Evolutionary conservation across 768 basidiomycete species (phyloP).

Genomic region (Phaeolepiota aurea): DNA sequence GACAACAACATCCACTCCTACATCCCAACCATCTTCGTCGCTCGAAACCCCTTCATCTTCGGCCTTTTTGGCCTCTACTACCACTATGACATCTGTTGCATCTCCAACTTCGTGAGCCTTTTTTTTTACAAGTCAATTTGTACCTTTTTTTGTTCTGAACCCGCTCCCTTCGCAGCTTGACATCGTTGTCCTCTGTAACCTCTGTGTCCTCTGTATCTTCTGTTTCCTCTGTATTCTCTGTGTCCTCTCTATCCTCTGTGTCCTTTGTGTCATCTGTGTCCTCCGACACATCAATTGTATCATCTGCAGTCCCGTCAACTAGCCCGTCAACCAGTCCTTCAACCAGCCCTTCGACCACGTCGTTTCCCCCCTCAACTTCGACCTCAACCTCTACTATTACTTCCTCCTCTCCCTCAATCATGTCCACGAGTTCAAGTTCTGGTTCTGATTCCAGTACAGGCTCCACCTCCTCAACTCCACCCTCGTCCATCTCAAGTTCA

Average conservation of each 20-base stretch:
- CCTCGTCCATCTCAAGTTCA: slow-evolving; percentile 10
- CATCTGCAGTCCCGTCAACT: slow-evolving; percentile 4
- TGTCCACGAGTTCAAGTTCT: no score
- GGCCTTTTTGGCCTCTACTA: no score
- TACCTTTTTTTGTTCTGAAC: no score
- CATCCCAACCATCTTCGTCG: no score
- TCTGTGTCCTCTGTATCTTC: slow-evolving; percentile 6
- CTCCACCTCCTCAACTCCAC: slow-evolving; percentile 11
- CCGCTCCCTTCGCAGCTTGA: slow-evolving; percentile 8
- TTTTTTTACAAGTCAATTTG: no score
- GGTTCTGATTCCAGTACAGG: no score
- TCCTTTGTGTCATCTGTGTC: slow-evolving; percentile 14
- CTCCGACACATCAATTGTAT: slow-evolving; percentile 6
- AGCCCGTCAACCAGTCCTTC: neutral
- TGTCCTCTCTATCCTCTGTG: slow-evolving; percentile 4
- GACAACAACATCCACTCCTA: slow-evolving; percentile 8
- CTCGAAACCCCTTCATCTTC: no score
- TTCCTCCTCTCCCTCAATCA: slow-evolving; percentile 11
- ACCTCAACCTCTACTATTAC: slow-evolving; percentile 9
- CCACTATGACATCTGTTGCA: no score
- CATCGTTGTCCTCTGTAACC: slow-evolving; percentile 6
- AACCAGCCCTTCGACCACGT: neutral
- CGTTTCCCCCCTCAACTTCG: slow-evolving; percentile 10
- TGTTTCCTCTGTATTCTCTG: slow-evolving; percentile 3
- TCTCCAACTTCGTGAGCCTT: no score